Conservation (phyloP, 1,284 basidiomycete species). For the Ustilago hordei region DNA sequence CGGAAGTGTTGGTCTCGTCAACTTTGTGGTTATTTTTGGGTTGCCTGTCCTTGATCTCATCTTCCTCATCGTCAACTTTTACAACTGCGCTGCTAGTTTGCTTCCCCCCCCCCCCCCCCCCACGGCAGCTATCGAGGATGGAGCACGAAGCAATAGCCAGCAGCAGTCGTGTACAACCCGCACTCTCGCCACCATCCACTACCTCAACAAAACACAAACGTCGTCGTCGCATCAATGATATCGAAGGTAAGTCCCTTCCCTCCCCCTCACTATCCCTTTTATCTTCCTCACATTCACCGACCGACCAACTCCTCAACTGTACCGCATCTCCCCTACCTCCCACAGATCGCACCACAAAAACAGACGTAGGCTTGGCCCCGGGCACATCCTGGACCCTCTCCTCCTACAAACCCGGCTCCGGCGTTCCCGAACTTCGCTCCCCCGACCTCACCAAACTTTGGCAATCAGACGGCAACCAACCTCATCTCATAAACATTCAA, state of each 20-base stretch:
- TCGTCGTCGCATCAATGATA: conserved; percentile 33
- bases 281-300: background rate
- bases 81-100: background rate
- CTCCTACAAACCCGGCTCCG: conserved; percentile 95
- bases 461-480: conserved; percentile 99
- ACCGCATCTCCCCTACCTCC: too few species aligned
- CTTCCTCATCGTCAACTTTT: background rate
- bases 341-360: conserved; percentile 59
- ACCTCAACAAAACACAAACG: conserved; percentile 20
- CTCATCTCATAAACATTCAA: conserved; percentile 93
- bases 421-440: conserved; percentile 89
- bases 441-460: conserved; percentile 92
- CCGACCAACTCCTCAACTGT: background rate
- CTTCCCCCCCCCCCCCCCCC: too few species aligned
- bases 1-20: background rate
- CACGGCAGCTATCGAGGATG: conserved; percentile 1
- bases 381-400: conserved; percentile 94
- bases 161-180: conserved; percentile 12
- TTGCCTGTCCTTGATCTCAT: background rate
- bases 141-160: conserved; percentile 23
- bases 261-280: background rate
- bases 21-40: background rate
- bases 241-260: conserved; percentile 26
- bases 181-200: background rate
- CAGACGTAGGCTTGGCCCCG: conserved; percentile 59